Conservation (phyloP, 352 stramenopile genomes). For the Phytophthora constricta region DNA sequence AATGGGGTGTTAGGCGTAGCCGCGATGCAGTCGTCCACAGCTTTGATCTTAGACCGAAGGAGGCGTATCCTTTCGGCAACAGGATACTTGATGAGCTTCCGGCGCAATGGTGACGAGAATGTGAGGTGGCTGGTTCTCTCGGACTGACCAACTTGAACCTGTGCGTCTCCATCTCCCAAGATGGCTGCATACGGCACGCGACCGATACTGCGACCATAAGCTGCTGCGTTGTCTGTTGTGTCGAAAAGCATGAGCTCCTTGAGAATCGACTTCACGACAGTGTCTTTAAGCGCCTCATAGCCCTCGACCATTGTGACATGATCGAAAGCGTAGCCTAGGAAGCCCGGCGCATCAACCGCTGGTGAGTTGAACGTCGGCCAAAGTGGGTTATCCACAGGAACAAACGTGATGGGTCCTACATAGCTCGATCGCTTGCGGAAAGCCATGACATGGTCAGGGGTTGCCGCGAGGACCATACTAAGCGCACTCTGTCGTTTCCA, state of each 20-base stretch:
- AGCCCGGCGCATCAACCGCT: constrained; percentile 46
- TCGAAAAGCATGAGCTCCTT: constrained; percentile 83
- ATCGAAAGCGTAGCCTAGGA: constrained; percentile 80
- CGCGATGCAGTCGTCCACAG: constrained; percentile 49
- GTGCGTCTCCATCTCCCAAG: constrained; percentile 38
- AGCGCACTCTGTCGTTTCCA: constrained; percentile 62
- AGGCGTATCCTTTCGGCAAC: constrained; percentile 46
- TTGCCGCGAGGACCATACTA: constrained; percentile 68
- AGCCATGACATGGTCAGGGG: constrained; percentile 59
- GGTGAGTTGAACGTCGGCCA: constrained; percentile 68
- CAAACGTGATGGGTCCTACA: constrained; percentile 68
- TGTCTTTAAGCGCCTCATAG: constrained; percentile 67
- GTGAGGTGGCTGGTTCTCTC: constrained; percentile 43
- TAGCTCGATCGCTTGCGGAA: constrained; percentile 63
- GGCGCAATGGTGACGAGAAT: constrained; percentile 65
- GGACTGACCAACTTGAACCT: constrained; percentile 12
- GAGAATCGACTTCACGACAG: constrained; percentile 75
- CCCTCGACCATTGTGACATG: constrained; percentile 60
- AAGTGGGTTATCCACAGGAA: constrained; percentile 71
- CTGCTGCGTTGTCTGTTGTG: constrained; percentile 50
- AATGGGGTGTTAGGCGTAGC: constrained; percentile 22
- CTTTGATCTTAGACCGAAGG: constrained; percentile 46
- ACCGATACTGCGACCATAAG: constrained; percentile 51
- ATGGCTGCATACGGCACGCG: constrained; percentile 50
- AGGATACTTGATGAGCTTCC: constrained; percentile 49